phyloP scores from a whole-genome alignment of 1,139 yeast genomes.

The Geotrichum histeridarum region DNA sequence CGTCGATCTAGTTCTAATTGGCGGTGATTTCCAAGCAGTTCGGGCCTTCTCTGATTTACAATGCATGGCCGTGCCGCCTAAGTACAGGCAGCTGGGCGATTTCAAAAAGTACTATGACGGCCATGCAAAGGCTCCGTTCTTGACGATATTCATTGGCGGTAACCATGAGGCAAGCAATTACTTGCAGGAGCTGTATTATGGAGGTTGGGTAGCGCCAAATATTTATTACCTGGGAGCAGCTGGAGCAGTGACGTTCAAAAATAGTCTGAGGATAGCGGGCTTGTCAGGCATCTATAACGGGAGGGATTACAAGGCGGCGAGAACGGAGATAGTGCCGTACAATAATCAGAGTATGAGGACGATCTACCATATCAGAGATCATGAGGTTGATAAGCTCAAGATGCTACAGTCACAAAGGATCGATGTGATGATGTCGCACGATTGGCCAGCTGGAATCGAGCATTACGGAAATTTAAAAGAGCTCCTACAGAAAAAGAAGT shows the following conservation, averaged over 20 bases:
- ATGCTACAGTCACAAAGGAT: constrained; percentile 33
- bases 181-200: constrained; percentile 65
- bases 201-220: constrained; percentile 93
- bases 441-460: constrained; percentile 88
- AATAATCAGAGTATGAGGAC: constrained; percentile 46
- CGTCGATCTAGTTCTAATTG: constrained; percentile 64
- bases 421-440: constrained; percentile 72
- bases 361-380: constrained; percentile 69
- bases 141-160: constrained; percentile 87
- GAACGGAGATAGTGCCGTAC: constrained; percentile 50
- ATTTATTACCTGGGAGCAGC: constrained; percentile 84
- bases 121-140: constrained; percentile 56
- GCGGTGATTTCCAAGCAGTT: constrained; percentile 84
- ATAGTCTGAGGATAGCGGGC: constrained; percentile 78
- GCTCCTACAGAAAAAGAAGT: constrained; percentile 58
- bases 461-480: constrained; percentile 52
- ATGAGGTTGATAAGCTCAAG: constrained; percentile 55
- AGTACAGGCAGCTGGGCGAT: constrained; percentile 60
- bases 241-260: constrained; percentile 49
- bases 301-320: constrained; percentile 41
- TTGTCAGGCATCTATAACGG: constrained; percentile 76
- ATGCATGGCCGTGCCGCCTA: constrained; percentile 57
- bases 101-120: constrained; percentile 71
- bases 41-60: constrained; percentile 59
- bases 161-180: constrained; percentile 89